Base-by-base conservation (phyloP, 2,329 filamentous ascomycete species). In the Cryphonectria parasitica region DNA sequence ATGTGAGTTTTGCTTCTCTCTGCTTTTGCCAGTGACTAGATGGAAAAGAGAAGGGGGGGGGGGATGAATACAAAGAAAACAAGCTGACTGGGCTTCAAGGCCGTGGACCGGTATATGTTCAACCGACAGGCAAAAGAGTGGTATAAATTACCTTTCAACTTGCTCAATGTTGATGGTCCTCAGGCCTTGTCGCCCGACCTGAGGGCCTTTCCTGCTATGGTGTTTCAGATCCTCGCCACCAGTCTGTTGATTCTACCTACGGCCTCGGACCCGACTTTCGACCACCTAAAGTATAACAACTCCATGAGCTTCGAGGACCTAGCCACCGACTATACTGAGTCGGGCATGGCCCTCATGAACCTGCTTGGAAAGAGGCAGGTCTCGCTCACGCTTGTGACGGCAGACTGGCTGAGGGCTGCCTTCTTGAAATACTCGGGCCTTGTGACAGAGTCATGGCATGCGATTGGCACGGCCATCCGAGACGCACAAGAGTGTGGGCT, bases 401-500 rank as follows among this genome's bases (percentile, higher is more conserved):
- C 88, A 1, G 86, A 86, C 34, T 90, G 89, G 75, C 74, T 88
- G 62, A 82, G 88, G 43, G 85, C 85, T 1, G 80, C 83, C 1
- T 89, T 88, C 72, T 79, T 89, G 56, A 90, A 90, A 77, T 89
- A 87, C 74, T 85, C 83, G 11, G 88, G 86, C 15, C 83, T 87
- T 75, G 85, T 90, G 19, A 87, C 87, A 0, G 89, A 90, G 74
- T 82, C 86, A 70, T 73, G 71, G 71, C 86, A 89, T 75, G 82
- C 83, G 1, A 81, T 90, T 41, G 86, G 86, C 0, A 82, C 83
- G 31, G 85, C 86, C 0, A 89, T 90, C 69, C 82, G 87, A 56
- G 88, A 90, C 75, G 89, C 87, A 0, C 88, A 90, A 75, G 88
- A 90, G 74, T 84, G 90, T 56, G 89, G 88, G 17, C 80, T 91